phyloP scores from a whole-genome alignment of 2,329 filamentous ascomycete species.

The Claviceps digitariae region DNA sequence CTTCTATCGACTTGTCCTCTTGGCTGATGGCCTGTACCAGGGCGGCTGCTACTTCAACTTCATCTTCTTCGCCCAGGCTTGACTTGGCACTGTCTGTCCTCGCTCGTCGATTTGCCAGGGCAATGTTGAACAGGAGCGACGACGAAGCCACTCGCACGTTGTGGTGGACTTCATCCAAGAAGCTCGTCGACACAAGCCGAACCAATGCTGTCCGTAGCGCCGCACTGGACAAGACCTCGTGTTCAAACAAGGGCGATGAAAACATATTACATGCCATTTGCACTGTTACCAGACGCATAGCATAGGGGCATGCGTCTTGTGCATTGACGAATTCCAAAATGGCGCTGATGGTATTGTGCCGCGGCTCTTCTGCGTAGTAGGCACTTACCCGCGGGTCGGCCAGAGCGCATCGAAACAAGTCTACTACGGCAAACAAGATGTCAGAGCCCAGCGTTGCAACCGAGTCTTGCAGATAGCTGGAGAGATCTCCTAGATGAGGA shows the following conservation, averaged over 20 bases:
- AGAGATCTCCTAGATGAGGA: constrained; percentile 55
- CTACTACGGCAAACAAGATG: constrained; percentile 67
- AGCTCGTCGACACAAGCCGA: constrained; percentile 58
- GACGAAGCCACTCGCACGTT: constrained; percentile 71
- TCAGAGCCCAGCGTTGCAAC: constrained; percentile 45
- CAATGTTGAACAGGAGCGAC: constrained; percentile 72
- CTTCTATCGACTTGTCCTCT: constrained; percentile 51
- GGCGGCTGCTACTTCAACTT: constrained; percentile 71
- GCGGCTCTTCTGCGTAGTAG: constrained; percentile 66
- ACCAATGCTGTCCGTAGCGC: constrained; percentile 46
- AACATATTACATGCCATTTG: constrained; percentile 82
- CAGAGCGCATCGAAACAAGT: constrained; percentile 67
- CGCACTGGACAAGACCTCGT: constrained; percentile 42
- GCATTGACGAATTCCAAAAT: constrained; percentile 48
- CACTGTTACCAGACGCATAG: constrained; percentile 67
- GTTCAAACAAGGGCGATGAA: constrained; percentile 55
- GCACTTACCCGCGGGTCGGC: constrained; percentile 67
- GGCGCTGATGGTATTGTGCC: constrained; percentile 47
- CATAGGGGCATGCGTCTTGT: constrained; percentile 54
- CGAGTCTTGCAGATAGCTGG: constrained; percentile 43
- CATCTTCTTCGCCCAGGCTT: constrained; percentile 51
- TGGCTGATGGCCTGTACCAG: constrained; percentile 58
- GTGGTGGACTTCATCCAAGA: constrained; percentile 62
- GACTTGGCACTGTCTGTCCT: constrained; percentile 45
- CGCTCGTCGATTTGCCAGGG: constrained; percentile 53